phyloP scores from a whole-genome alignment of 192 early-diverging fungal species.

The Funneliformis geosporum region DNA sequence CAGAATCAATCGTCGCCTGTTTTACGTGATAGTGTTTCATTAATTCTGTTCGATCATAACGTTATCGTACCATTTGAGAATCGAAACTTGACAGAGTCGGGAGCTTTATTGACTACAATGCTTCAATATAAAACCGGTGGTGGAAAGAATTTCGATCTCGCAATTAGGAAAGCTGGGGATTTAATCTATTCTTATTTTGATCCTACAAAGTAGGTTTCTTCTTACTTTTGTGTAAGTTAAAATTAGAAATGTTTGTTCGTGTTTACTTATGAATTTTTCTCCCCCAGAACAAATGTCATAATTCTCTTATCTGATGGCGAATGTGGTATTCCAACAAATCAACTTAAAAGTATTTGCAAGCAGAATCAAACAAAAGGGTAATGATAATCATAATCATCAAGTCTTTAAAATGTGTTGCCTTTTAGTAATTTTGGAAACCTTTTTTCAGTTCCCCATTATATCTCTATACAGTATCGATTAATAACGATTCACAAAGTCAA shows the following conservation, averaged over 20 bases:
- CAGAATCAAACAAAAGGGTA: conserved; percentile 1
- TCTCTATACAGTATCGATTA: conserved; percentile 23
- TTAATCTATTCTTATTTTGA: conserved; percentile 21
- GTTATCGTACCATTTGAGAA: conserved; percentile 11
- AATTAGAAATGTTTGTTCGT: neutral
- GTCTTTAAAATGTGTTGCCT: neutral
- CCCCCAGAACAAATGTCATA: conserved; percentile 25
- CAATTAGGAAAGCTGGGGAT: conserved; percentile 16
- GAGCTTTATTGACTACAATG: conserved; percentile 11
- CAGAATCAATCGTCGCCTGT: neutral
- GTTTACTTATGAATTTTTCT: neutral
- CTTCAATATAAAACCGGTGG: conserved; percentile 17
- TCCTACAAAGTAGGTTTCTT: conserved; percentile 18
- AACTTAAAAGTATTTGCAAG: conserved; percentile 8
- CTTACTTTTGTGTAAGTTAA: neutral
- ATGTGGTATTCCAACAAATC: neutral
- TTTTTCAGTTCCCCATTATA: conserved; percentile 12
- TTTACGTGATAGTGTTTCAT: conserved; percentile 22
- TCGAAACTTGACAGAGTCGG: neutral
- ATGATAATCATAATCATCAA: neutral
- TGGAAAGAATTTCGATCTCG: conserved; percentile 21
- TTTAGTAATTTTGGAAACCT: neutral
- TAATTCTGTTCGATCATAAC: conserved; percentile 24
- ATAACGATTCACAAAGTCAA: no score
- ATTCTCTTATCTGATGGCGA: conserved; percentile 35